Evolutionary conservation across 805 yeast genomes (phyloP).

Genomic region (Candida wancherniae): DNA sequence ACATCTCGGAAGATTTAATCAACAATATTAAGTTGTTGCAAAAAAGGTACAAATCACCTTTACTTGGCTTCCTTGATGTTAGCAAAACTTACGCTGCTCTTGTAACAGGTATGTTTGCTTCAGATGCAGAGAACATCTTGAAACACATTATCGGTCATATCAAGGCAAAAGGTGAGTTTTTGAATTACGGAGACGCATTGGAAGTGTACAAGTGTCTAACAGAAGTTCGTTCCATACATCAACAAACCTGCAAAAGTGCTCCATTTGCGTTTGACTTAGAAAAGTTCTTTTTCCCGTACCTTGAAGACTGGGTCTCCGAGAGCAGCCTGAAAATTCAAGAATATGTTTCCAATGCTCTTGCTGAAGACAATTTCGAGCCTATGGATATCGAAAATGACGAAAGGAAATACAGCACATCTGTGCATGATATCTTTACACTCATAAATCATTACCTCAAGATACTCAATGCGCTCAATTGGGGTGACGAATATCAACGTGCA

Average conservation of each 20-base stretch:
- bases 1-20: constrained; percentile 51
- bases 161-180: constrained; percentile 24
- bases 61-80: constrained; percentile 55
- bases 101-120: constrained; percentile 48
- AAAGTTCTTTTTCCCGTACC: constrained; percentile 41
- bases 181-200: constrained; percentile 53
- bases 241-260: constrained; percentile 41
- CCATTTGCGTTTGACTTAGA: constrained; percentile 54
- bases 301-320: constrained; percentile 37
- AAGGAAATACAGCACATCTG: constrained; percentile 53
- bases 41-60: constrained; percentile 54
- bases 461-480: constrained; percentile 64
- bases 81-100: constrained; percentile 45
- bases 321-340: constrained; percentile 43
- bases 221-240: constrained; percentile 48
- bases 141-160: constrained; percentile 44
- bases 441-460: constrained; percentile 54
- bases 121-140: constrained; percentile 49
- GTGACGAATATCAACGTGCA: constrained; percentile 57
- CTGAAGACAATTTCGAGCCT: constrained; percentile 54
- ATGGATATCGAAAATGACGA: constrained; percentile 39
- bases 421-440: constrained; percentile 61
- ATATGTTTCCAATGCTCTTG: constrained; percentile 52
- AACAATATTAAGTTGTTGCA: constrained; percentile 47
- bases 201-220: constrained; percentile 50